Percentiles rank a stretch among this genome's conserved stretches.
Evolutionary conservation across 345 rosid genomes (phyloP).

Genomic region (thale cress (Arabidopsis thaliana)): TAIR10.1 NC_003076.8:12334501-12335000

Average conservation of each 20-base stretch:
- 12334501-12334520: background rate
- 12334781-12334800: background rate
- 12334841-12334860: background rate
- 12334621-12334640: background rate
- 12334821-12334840: background rate
- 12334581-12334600: too few species aligned
- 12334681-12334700: background rate
- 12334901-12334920: background rate
- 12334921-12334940: background rate
- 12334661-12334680: background rate
- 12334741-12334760: accelerated
- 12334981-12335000: background rate
- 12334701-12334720: background rate
- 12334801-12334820: background rate
- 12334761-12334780: background rate
- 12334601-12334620: too few species aligned
- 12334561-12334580: too few species aligned
- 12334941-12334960: background rate
- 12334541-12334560: accelerated
- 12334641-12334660: background rate
- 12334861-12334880: too few species aligned
- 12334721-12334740: background rate
- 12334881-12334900: background rate
- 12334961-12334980: background rate
- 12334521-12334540: too few species aligned